Evolutionary conservation across 176 grass and related monocot genomes (phyloP).

Genomic region (Bonia amplexicaulis): DNA sequence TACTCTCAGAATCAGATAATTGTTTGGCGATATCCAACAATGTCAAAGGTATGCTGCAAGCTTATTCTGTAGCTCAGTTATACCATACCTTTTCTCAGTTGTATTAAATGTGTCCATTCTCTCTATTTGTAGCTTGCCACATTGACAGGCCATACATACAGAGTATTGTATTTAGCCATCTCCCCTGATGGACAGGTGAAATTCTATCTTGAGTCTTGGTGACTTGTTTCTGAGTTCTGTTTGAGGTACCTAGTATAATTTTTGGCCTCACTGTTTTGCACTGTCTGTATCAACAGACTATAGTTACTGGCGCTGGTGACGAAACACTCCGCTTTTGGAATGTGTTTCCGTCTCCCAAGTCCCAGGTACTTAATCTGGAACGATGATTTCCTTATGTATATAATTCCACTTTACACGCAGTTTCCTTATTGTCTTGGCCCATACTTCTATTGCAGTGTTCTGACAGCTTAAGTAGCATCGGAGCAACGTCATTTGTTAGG

Average conservation of each 20-base stretch:
- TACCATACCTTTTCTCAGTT: background rate
- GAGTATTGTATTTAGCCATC: constrained; percentile 92
- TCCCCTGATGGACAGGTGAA: constrained; percentile 95
- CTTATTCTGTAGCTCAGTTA: background rate
- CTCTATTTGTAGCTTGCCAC: constrained; percentile 73
- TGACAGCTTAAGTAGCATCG: constrained; percentile 81
- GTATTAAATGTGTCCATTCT: background rate
- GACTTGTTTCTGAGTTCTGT: background rate
- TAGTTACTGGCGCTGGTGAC: constrained; percentile 94
- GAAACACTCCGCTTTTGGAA: constrained; percentile 98
- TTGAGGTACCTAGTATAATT: background rate
- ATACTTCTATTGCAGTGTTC: constrained; percentile 45
- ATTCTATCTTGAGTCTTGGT: background rate
- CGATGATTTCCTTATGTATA: background rate
- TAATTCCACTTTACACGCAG: background rate
- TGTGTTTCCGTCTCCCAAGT: constrained; percentile 97
- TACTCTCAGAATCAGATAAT: constrained; percentile 99
- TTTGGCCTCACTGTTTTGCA: background rate
- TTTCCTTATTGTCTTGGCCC: background rate
- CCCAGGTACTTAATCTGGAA: constrained; percentile 47
- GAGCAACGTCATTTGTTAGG: constrained; percentile 79
- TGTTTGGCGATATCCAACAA: constrained; percentile 97
- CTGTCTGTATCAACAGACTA: constrained; percentile 55
- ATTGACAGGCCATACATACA: constrained; percentile 77
- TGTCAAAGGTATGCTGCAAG: constrained; percentile 70